Evolutionary conservation across 2,329 filamentous ascomycete species (phyloP), one percentile per base, ranked within the genome.

Genomic region (Pseudocercospora vitis): DNA sequence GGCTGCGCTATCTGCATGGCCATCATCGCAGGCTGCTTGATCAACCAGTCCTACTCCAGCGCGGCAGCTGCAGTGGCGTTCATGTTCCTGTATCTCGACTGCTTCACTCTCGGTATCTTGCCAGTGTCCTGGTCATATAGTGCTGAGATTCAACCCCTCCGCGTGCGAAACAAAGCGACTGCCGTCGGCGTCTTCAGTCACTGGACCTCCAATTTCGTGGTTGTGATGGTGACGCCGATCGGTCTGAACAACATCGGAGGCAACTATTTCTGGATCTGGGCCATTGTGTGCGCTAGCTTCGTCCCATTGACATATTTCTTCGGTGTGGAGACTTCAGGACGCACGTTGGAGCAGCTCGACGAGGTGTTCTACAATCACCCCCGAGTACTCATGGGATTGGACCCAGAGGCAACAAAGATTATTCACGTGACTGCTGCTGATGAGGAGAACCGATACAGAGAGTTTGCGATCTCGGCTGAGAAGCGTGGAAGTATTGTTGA

Each of bases 241-340:
- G 66, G 64, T 21, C 55, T 68, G 31, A 52, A 61, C 33, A 54
- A 49, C 28, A 71, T 68, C 16, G 56, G 58, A 2, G 82, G 78
- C 73, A 75, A 74, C 52, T 82, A 77, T 47, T 83, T 77, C 70
- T 73, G 81, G 46, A 74, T 82, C 60, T 84, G 80, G 68, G 77
- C 78, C 2, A 73, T 76, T 14, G 74, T 80, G 60, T 81, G 80
- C 65, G 78, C 76, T 14, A 62, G 60, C 1, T 80, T 79, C 53
- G 65, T 80, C 0, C 77, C 76, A 0, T 69, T 74, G 7, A 68
- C 76, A 3, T 77, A 76, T 56, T 64, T 66, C 52, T 68, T 68
- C 56, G 64, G 65, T 12, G 65, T 67, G 4, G 66, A 68, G 61
- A 69, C 63, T 7, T 58, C 58, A 9, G 63, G 63, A 11, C 52